Evolutionary conservation across 805 yeast species (phyloP), one percentile per base, ranked within the genome.

Genomic region (Komagataella pseudopastoris): DNA sequence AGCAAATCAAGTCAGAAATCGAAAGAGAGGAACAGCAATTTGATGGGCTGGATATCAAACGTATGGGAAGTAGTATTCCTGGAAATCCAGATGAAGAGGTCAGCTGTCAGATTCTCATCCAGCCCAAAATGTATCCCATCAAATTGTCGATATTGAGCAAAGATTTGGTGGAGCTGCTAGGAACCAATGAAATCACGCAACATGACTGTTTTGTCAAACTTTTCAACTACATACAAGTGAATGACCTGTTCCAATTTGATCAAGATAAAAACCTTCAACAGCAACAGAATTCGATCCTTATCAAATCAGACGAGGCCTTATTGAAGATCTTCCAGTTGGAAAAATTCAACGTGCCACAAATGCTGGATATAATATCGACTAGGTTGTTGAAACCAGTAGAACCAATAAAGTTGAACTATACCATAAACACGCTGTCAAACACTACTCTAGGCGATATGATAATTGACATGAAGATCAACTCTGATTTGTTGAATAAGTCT

Each of bases 41-140:
- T 63, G 98, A 93, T 65, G 97, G 95, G 1, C 68, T 93, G 52
- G 97, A 90, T 62, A 78, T 93, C 52, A 85, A 85, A 60, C 79
- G 99, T 59, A 70, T 76, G 16, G 98, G 98, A 2, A 58, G 64
- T 5, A 65, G 69, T 18, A 56, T 66, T 43, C 64, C 66, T 5
- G 55, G 52, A 6, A 51, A 59, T 1, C 54, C 55, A 6, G 68
- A 65, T 49, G 75, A 73, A 53, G 81, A 81, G 52, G 69, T 90
- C 49, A 73, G 77, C 47, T 79, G 86, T 49, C 79, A 79, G 52
- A 81, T 93, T 52, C 85, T 88, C 4, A 75, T 93, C 52, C 90
- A 90, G 68, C 83, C 88, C 51, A 86, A 85, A 60, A 86, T 84
- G 59, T 78, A 75, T 54, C 87, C 96, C 6, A 76, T 81, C 46